phyloP scores from a whole-genome alignment of 441 rosid species.

The Brassica hybrid region DNA sequence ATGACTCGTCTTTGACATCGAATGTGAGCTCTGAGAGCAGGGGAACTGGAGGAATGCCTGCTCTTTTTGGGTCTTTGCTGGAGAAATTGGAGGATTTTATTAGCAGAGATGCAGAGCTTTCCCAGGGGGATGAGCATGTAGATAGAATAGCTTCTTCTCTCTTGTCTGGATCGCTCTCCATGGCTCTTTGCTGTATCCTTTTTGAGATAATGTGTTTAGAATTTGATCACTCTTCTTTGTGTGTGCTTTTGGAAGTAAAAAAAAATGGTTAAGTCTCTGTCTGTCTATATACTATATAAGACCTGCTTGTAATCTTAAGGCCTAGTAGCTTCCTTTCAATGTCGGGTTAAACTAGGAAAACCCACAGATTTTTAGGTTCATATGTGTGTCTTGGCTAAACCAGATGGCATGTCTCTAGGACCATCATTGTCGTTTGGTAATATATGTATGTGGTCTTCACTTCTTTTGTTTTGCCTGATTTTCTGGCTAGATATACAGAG shows the following conservation, averaged over 20 bases:
- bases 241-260: neutral
- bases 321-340: slow-evolving; percentile 1
- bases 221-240: neutral
- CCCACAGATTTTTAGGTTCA: neutral
- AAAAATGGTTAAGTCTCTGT: neutral
- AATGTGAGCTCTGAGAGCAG: slow-evolving; percentile 51
- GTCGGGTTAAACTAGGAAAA: neutral
- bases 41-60: slow-evolving; percentile 58
- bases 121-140: slow-evolving; percentile 43
- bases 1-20: slow-evolving; percentile 65
- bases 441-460: neutral
- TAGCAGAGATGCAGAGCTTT: slow-evolving; percentile 66
- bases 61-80: slow-evolving; percentile 58
- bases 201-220: no score
- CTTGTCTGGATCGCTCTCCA: slow-evolving; percentile 89
- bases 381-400: slow-evolving; percentile 11
- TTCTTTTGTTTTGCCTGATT: slow-evolving; percentile 53
- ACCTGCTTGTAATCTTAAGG: neutral
- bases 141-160: slow-evolving; percentile 65
- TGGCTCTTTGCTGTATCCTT: slow-evolving; percentile 99
- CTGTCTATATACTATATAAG: neutral
- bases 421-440: slow-evolving; percentile 1
- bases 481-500: slow-evolving; percentile 73
- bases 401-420: neutral
- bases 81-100: slow-evolving; percentile 75